These are phyloP conservation scores for Colletotrichum zoysiae DNA, from an alignment of 2,329 filamentous ascomycete genomes.

Conservation along the genomic window DNA sequence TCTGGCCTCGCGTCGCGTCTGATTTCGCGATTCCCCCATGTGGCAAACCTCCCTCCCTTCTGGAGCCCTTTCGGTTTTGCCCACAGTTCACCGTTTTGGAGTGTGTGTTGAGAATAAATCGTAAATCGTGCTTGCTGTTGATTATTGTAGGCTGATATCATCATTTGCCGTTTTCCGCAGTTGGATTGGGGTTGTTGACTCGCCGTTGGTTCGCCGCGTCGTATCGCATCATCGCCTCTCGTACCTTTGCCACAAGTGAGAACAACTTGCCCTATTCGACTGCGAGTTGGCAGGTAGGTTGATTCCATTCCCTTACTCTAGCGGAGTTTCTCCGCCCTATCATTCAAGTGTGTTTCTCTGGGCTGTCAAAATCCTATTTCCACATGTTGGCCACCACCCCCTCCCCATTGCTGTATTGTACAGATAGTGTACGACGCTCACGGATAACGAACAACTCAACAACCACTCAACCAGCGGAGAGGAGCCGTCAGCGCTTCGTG, in stretches of 20 bases:
- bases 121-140: too few species aligned
- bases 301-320: not conserved
- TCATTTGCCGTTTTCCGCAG: not conserved
- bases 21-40: not conserved
- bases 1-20: slow-evolving; percentile 4
- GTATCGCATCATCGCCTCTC: not conserved
- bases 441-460: not conserved
- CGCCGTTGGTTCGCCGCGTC: not conserved
- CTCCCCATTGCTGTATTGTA: not conserved
- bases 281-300: not conserved
- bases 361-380: not conserved
- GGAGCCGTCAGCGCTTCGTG: slow-evolving; percentile 8
- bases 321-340: not conserved
- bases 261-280: not conserved
- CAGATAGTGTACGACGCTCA: not conserved
- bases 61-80: not conserved
- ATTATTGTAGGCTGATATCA: not conserved
- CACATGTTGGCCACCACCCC: slow-evolving; percentile 3
- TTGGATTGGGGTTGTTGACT: not conserved
- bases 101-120: not conserved
- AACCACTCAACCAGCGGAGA: not conserved
- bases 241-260: not conserved
- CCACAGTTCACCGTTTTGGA: slow-evolving; percentile 3
- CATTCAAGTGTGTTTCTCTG: not conserved
- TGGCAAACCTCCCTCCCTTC: not conserved